Evolutionary conservation across 371 early-diverging fungal species (phyloP), one percentile per base, ranked within the genome.

Genomic region (Mitosporidium daphniae): DNA sequence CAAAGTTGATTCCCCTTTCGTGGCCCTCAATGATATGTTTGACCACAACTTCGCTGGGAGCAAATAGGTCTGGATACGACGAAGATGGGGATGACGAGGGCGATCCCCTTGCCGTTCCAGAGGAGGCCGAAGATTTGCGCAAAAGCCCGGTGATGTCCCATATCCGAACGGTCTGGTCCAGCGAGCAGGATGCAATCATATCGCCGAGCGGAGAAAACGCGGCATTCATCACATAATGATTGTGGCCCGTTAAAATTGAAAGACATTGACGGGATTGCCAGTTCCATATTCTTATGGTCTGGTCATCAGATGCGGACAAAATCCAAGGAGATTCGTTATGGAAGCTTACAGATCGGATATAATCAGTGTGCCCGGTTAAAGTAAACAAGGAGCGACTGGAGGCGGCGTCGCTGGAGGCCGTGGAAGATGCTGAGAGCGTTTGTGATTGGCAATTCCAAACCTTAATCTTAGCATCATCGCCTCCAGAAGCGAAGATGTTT

Each of bases 151-250:
- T 64, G 36, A 78, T 73, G 45, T 94, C 89, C 99, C 99, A 95
- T 3, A 95, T 69, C 18, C 97, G 57, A 0, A 98, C 71, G 8
- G 93, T 89, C 41, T 84, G 78, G 47, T 98, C 97, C 43, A 94
- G 53, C 3, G 74, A 77, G 1, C 84, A 86, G 10, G 78, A 78
- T 2, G 86, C 75, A 28, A 95, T 60, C 12, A 84, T 45, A 31
- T 86, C 74, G 12, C 26, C 35, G 15, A 38, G 31, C 21, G 82
- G 80, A 38, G 93, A 77, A 54, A 94, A 98, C 40, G 66, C 62
- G 2, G 84, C 93, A 30, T 64, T 60, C 95, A 94, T 95, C n/a
- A 94, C 89, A 45, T 95, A 98, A 47, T 95, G 91, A 37, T 77
- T 82, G 47, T 91, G 93, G 1, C 99, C 99, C 2, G 89, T 78